Evolutionary conservation across 768 basidiomycete genomes (phyloP), one percentile per base, ranked within the genome.

Genomic region (Panaeolus papilionaceus): DNA sequence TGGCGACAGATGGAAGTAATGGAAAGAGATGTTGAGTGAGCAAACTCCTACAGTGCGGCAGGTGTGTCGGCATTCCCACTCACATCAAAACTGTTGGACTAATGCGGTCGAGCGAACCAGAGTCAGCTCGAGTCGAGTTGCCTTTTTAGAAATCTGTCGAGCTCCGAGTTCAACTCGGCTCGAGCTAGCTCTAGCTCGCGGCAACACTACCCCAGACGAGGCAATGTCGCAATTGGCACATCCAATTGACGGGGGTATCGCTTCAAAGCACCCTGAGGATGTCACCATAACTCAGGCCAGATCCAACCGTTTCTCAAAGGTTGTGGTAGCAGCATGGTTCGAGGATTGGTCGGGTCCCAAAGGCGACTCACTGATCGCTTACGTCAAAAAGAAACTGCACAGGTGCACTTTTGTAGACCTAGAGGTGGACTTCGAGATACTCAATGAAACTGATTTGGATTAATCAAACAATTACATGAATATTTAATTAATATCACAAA

Each of bases 131-230:
- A 33, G 28, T 33, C 28, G 28, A 33, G 28, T 33, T 33, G 28
- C 28, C 28, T 33, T 33, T 33, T 33, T 33, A 33, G 28, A 33
- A 33, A 33, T 33, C 28, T 33, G 28, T 33, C 28, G 28, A 33
- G 28, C 28, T 33, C 28, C 28, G 4, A 33, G 28, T 33, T 33
- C 28, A 33, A 33, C 28, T 33, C 4, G 28, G 28, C 28, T 33
- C 28, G 28, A 33, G 28, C 28, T 33, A 33, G 28, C 28, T 33
- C 28, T 33, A 33, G 28, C 28, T 33, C 28, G 28, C 28, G 4
- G 28, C 28, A 33, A 81, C 40, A 42, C 40, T 42, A 42, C 16
- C 23, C 23, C 23, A 23, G 47, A 26, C 12, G 47, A 51, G 26
- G 47, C 47, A 23, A 12, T 44, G 18, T 44, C 42, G 2, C 47